These are phyloP conservation scores for Globisporangium lucens DNA, from an alignment of 352 stramenopile species.

Conservation along the genomic window DNA sequence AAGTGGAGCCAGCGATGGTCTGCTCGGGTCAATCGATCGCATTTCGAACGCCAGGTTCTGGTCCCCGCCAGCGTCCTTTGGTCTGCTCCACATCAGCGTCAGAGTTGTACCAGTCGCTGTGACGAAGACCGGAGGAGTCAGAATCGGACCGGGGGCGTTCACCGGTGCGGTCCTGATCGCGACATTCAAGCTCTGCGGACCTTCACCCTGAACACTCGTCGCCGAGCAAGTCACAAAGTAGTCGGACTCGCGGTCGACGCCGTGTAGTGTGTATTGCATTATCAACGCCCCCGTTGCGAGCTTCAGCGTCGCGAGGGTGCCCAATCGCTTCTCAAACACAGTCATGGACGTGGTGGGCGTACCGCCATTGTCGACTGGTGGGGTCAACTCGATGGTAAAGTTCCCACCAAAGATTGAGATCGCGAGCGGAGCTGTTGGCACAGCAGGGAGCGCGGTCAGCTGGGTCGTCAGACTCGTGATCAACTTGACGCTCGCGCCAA, in stretches of 20 bases:
- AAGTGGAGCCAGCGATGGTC: neutral
- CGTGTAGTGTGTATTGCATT: constrained; percentile 27
- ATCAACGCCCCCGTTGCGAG: constrained; percentile 2
- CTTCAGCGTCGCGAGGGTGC: constrained; percentile 21
- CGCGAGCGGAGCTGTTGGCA: constrained; percentile 24
- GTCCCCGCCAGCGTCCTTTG: constrained; percentile 45
- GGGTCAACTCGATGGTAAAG: constrained; percentile 41
- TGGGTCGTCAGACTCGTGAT: constrained; percentile 25
- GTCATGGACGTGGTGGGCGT: constrained; percentile 30
- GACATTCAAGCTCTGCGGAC: constrained; percentile 20
- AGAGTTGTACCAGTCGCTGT: constrained; percentile 35
- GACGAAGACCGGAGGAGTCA: constrained; percentile 23
- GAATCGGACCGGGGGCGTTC: constrained; percentile 35
- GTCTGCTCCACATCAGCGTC: constrained; percentile 29
- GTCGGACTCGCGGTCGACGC: constrained; percentile 24
- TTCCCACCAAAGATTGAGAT: constrained; percentile 53
- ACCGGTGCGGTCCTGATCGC: constrained; percentile 28
- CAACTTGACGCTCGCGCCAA: constrained; percentile 28
- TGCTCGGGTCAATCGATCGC: constrained; percentile 14
- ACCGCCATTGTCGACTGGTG: constrained; percentile 46
- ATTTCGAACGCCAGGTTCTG: constrained; percentile 31
- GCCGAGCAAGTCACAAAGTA: constrained; percentile 43
- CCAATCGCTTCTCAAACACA: constrained; percentile 36
- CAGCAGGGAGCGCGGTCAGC: constrained; percentile 17
- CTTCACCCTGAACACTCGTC: constrained; percentile 37